Conservation (phyloP, 2,329 filamentous ascomycete genomes). For the Neospermospora avenae region DNA sequence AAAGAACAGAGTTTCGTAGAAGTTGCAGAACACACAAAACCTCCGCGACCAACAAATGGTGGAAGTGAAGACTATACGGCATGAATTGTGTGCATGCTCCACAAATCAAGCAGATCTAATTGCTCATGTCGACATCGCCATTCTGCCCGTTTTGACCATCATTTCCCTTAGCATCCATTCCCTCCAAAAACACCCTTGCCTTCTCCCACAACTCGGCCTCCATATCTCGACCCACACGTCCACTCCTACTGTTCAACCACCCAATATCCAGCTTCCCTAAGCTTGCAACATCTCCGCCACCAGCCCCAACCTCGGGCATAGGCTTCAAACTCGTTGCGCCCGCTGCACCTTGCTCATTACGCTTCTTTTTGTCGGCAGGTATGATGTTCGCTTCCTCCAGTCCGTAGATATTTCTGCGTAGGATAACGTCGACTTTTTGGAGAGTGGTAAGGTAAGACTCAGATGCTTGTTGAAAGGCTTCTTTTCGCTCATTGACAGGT, state of each 20-base stretch:
- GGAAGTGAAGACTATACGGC: no score
- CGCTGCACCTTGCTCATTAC: conserved; percentile 15
- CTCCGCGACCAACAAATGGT: background rate
- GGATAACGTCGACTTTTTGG: conserved; percentile 68
- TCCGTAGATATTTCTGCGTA: conserved; percentile 73
- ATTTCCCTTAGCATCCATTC: conserved; percentile 27
- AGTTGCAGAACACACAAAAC: background rate
- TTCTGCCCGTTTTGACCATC: conserved; percentile 7
- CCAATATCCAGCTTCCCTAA: conserved; percentile 69
- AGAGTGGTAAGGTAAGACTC: conserved; percentile 69
- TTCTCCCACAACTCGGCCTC: conserved; percentile 75
- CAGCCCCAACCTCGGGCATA: conserved; percentile 7
- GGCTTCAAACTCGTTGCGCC: conserved; percentile 10
- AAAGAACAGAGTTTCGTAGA: no score
- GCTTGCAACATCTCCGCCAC: conserved; percentile 41
- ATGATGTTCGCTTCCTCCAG: conserved; percentile 80
- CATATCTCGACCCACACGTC: conserved; percentile 78
- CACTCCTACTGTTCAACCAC: conserved; percentile 82
- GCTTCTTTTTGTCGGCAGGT: conserved; percentile 36
- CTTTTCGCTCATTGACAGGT: conserved; percentile 25
- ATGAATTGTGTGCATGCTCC: background rate
- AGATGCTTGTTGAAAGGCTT: conserved; percentile 56
- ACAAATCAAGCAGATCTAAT: background rate
- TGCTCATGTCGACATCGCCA: conserved; percentile 12
- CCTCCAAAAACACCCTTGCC: conserved; percentile 52